Percentiles rank a stretch among this genome's conserved stretches.
Evolutionary conservation across 768 basidiomycete species (phyloP).

Genomic region (Asterophora parasitica): DNA sequence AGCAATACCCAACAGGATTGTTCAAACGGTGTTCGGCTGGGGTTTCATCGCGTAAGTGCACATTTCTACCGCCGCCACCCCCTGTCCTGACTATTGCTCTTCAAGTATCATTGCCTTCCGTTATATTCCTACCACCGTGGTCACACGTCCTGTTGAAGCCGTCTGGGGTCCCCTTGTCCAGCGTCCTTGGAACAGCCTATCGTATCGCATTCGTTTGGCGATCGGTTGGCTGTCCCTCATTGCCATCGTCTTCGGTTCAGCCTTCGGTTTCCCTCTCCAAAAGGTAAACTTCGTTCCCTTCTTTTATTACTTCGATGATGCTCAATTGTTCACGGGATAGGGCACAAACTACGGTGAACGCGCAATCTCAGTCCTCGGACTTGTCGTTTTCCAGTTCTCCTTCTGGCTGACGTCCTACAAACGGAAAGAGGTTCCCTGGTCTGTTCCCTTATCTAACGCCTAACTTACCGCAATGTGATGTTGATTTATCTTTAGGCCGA

Average conservation of each 20-base stretch:
- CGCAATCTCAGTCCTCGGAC: constrained; percentile 75
- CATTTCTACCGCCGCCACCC: no score
- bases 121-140: constrained; percentile 69
- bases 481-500: constrained; percentile 46
- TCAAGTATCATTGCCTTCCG: constrained; percentile 74
- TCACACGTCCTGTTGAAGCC: constrained; percentile 66
- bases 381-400: constrained; percentile 72
- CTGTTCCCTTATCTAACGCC: constrained; percentile 20
- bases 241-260: constrained; percentile 78
- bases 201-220: constrained; percentile 47
- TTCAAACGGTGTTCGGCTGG: constrained; percentile 82
- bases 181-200: constrained; percentile 59
- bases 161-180: constrained; percentile 66
- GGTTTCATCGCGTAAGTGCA: constrained; percentile 62
- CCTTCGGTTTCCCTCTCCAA: constrained; percentile 71
- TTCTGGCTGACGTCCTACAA: constrained; percentile 68
- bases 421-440: constrained; percentile 70
- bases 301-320: constrained; percentile 8
- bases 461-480: not conserved
- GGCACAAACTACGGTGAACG: constrained; percentile 69
- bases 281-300: constrained; percentile 32
- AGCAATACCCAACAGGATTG: constrained; percentile 51
- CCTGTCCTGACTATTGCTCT: constrained; percentile 1
- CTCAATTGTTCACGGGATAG: constrained; percentile 16
- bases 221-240: constrained; percentile 77